A percentile compares a stretch with the other conserved stretches of the same genome.
Evolutionary conservation across 225 moss, liverwort and hornwort genomes (phyloP).

Genomic region (Lunularia cruciata): DNA sequence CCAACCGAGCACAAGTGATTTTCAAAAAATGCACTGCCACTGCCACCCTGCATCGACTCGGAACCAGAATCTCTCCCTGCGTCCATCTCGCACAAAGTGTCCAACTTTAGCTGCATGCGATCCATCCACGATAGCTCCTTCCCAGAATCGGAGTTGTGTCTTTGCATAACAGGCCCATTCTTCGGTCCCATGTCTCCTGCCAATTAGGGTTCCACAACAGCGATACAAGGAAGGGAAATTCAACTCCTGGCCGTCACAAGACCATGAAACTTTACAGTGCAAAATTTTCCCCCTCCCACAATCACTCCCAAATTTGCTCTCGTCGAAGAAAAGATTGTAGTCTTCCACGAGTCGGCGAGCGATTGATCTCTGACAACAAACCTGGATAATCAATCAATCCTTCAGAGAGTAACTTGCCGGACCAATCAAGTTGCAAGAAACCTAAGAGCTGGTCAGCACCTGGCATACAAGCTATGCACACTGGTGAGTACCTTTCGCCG

Average conservation of each 20-base stretch:
- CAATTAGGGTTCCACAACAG: background rate
- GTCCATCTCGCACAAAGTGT: conserved; percentile 61
- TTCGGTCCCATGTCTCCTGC: conserved; percentile 32
- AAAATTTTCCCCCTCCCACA: background rate
- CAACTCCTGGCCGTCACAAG: background rate
- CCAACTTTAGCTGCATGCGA: conserved; percentile 24
- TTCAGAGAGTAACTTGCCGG: background rate
- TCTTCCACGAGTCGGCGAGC: background rate
- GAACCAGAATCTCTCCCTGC: conserved; percentile 22
- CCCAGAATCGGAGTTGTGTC: conserved; percentile 6
- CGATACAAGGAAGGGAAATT: background rate
- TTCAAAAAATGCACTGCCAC: conserved; percentile 37
- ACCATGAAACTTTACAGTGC: too few species aligned
- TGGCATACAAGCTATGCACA: background rate
- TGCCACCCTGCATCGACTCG: conserved; percentile 13
- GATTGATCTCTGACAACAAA: background rate
- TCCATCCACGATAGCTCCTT: conserved; percentile 24
- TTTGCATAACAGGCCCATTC: conserved; percentile 23
- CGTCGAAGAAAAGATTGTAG: too few species aligned
- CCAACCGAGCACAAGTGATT: conserved; percentile 36
- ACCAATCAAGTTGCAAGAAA: conserved; percentile 3
- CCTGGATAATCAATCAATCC: background rate
- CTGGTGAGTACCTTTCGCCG: background rate
- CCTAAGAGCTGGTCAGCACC: background rate
- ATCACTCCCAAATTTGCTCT: background rate